A percentile compares a stretch with the other conserved stretches of the same genome.
These are phyloP conservation scores for Thermomucor indicae-seudaticae DNA, from an alignment of 371 early-diverging fungal genomes.

Conservation along the genomic window DNA sequence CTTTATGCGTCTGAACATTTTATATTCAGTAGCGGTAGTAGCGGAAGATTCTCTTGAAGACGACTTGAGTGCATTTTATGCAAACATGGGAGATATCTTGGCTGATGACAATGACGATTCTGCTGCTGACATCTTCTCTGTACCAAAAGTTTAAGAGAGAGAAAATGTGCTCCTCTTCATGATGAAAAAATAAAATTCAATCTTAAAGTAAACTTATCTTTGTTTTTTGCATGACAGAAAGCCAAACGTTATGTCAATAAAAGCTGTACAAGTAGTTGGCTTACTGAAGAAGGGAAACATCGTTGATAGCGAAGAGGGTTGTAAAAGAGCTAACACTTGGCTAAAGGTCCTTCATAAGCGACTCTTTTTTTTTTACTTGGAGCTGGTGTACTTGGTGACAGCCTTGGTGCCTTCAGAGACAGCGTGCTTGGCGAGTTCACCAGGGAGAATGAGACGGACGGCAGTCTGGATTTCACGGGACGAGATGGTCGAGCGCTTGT, in stretches of 20 bases:
- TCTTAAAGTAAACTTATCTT: neutral
- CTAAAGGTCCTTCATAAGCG: no score
- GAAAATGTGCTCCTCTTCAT: no score
- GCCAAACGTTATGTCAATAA: conserved; percentile 19
- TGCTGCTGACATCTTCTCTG: conserved; percentile 32
- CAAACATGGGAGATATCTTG: conserved; percentile 35
- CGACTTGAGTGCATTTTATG: conserved; percentile 44
- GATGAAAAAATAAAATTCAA: neutral
- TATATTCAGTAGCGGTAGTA: conserved; percentile 1
- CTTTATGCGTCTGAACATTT: neutral
- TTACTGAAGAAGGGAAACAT: conserved; percentile 2
- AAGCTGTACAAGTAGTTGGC: conserved; percentile 1
- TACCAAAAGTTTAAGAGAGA: conserved; percentile 23
- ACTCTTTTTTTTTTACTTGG: conserved; percentile 48
- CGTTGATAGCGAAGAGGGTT: conserved; percentile 1
- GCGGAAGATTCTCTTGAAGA: conserved; percentile 29
- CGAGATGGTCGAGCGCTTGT: conserved; percentile 94
- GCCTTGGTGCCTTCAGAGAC: conserved; percentile 98
- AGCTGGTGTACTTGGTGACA: conserved; percentile 93
- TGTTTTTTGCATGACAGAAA: conserved; percentile 13
- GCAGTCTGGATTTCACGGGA: conserved; percentile 96
- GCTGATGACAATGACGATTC: conserved; percentile 18
- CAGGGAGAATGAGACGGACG: conserved; percentile 91
- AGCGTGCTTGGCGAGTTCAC: conserved; percentile 97
- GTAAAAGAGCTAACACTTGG: conserved; percentile 5